Base-by-base conservation (phyloP, 164 flowering plant genomes). In the Liriodendron chinense region DNA sequence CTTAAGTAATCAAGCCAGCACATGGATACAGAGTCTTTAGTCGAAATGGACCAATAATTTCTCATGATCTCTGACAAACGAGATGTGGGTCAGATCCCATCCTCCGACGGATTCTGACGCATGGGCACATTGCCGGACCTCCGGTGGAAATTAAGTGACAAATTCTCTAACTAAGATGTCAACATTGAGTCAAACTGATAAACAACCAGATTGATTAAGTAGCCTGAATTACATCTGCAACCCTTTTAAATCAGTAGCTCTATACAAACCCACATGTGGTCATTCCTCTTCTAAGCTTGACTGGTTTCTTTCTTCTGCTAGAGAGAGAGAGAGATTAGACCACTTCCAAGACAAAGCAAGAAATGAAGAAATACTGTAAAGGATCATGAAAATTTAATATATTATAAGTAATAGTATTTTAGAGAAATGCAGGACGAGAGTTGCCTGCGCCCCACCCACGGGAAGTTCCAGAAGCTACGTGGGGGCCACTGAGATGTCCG, bases 181-280 rank as follows among this genome's bases (percentile, higher is more conserved):
- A 43, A 23, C 4, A 13, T 13, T 22, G 7, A 3, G 21, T 28
- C 23, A 50, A 50, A 16, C 25, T 14, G 4, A 69, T n/a, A 24
- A 49, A 70, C 25, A 69, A 69, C 47, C 26, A 22, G 34, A 23
- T 9, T 34, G 43, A 34, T 22, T 64, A 13, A 48, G 26, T 50
- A 21, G 69, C 69, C 47, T 65, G 71, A 82, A 73, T 74, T 68
- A 71, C 73, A 75, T 74, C 75, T 70, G 13, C 62, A 18, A 76
- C 1, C 25, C 71, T 70, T 78, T 56, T 68, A 70, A 73, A 63
- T 56, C 59, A 70, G 69, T 18, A 75, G 47, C 67, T 74, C 68
- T 80, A 72, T 20, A 62, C 24, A 72, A n/a, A 50, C 49, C 78
- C 66, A 14, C 50, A 7, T 67, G 25, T 56, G 12, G 6, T 28